Conservation (phyloP, 805 yeast species). For the Zygosaccharomyces gambellarensis region DNA sequence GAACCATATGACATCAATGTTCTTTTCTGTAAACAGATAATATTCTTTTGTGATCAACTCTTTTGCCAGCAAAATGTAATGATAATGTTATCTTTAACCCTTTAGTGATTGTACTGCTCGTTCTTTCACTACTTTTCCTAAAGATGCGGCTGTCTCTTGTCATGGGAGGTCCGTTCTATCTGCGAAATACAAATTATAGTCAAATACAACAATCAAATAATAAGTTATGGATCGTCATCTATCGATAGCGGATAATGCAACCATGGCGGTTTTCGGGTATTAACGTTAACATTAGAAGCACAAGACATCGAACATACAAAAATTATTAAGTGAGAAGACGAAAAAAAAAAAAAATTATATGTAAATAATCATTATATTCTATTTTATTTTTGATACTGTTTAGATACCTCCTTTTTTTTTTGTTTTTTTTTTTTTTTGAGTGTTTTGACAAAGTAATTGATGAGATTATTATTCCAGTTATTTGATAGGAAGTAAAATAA, state of each 20-base stretch:
- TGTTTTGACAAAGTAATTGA: not conserved
- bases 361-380: slow-evolving; percentile 3
- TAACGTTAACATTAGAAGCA: not conserved
- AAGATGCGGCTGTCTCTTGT: not conserved
- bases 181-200: not conserved
- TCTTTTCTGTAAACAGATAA: not conserved
- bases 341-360: not conserved
- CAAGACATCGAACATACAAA: no score
- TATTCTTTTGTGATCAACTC: not conserved
- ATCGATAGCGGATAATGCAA: no score
- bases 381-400: slow-evolving; percentile 2
- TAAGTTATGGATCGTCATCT: no score
- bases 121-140: not conserved
- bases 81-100: not conserved
- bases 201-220: not conserved
- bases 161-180: not conserved
- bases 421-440: not conserved
- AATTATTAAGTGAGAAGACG: no score
- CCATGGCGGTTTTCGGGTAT: not conserved
- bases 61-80: not conserved
- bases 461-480: not conserved
- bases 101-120: no score
- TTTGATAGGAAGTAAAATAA: not conserved
- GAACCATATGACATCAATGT: slow-evolving; percentile 12
- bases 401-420: not conserved